Conservation (phyloP, 306 rosid genomes). For the Hippophae rhamnoides region DNA sequence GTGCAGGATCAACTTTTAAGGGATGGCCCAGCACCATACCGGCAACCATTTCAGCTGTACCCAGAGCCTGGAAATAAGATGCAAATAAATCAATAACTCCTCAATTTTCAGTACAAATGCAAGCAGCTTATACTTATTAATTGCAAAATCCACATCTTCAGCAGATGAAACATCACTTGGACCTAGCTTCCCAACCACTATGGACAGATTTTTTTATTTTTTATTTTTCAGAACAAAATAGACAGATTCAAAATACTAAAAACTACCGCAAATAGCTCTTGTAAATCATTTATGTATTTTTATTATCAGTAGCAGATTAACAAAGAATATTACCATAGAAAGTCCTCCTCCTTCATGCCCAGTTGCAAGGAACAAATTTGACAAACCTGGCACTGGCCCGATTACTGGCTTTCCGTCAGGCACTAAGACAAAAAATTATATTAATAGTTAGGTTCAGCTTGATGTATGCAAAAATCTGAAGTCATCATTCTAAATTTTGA, state of each 20-base stretch:
- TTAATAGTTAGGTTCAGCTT: slow-evolving; percentile 12
- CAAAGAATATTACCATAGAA: slow-evolving; percentile 48
- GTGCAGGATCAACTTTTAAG: slow-evolving; percentile 34
- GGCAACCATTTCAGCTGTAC: slow-evolving; percentile 76
- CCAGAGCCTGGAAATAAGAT: slow-evolving; percentile 58
- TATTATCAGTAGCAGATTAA: slow-evolving; percentile 6
- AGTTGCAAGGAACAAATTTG: slow-evolving; percentile 75
- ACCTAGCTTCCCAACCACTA: neutral
- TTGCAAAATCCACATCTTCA: slow-evolving; percentile 7
- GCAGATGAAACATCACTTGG: neutral
- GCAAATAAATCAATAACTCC: slow-evolving; percentile 14
- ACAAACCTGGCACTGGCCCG: slow-evolving; percentile 69
- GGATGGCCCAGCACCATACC: slow-evolving; percentile 57
- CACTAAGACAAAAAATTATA: slow-evolving; percentile 40
- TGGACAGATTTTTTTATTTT: neutral
- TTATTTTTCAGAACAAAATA: neutral
- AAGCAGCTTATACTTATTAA: slow-evolving; percentile 1
- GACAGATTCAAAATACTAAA: neutral
- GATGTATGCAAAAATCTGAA: neutral
- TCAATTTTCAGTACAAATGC: neutral
- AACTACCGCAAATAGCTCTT: neutral
- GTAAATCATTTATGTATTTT: neutral
- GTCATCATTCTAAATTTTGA: slow-evolving; percentile 1
- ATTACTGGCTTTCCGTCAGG: slow-evolving; percentile 85
- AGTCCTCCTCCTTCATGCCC: slow-evolving; percentile 96